A percentile compares a stretch with the other conserved stretches of the same genome.
Conservation (phyloP, 2,329 filamentous ascomycete genomes). For the Orbilia blumenaviensis region DNA sequence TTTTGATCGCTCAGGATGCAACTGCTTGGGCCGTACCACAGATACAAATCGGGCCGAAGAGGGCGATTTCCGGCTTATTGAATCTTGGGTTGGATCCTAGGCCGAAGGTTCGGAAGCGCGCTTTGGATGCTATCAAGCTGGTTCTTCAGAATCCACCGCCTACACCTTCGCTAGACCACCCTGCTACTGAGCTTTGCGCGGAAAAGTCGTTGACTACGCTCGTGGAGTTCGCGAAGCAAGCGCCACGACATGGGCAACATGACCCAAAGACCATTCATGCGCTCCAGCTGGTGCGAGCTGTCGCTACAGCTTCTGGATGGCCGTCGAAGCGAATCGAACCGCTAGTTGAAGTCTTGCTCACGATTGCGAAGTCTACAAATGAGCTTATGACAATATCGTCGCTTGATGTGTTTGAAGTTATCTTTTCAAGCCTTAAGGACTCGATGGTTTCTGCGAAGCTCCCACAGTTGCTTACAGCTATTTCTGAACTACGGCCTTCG, state of each 20-base stretch:
- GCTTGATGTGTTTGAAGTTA: constrained; percentile 97
- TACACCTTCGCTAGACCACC: constrained; percentile 91
- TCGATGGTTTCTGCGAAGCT: constrained; percentile 89
- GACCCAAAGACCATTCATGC: constrained; percentile 90
- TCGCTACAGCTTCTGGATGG: constrained; percentile 93
- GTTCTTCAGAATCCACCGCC: constrained; percentile 86
- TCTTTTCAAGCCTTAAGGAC: constrained; percentile 89
- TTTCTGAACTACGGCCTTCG: constrained; percentile 87
- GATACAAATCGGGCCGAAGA: constrained; percentile 82
- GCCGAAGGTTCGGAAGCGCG: constrained; percentile 92
- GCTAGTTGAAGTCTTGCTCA: constrained; percentile 85
- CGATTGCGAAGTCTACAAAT: constrained; percentile 87
- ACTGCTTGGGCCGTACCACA: constrained; percentile 86
- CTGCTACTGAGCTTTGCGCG: constrained; percentile 94
- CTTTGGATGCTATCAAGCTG: constrained; percentile 85
- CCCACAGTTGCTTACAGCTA: constrained; percentile 72
- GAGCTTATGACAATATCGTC: constrained; percentile 96
- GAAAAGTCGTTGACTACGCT: constrained; percentile 86
- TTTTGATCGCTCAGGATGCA: constrained; percentile 87
- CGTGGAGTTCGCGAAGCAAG: constrained; percentile 74
- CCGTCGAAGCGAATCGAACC: constrained; percentile 94
- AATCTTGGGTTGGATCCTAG: constrained; percentile 84
- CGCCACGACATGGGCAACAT: constrained; percentile 75
- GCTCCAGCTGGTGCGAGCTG: constrained; percentile 87
- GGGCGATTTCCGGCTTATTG: constrained; percentile 85